Conservation (phyloP, 2,329 filamentous ascomycete genomes). For the Pezizomycotina sp. region DNA sequence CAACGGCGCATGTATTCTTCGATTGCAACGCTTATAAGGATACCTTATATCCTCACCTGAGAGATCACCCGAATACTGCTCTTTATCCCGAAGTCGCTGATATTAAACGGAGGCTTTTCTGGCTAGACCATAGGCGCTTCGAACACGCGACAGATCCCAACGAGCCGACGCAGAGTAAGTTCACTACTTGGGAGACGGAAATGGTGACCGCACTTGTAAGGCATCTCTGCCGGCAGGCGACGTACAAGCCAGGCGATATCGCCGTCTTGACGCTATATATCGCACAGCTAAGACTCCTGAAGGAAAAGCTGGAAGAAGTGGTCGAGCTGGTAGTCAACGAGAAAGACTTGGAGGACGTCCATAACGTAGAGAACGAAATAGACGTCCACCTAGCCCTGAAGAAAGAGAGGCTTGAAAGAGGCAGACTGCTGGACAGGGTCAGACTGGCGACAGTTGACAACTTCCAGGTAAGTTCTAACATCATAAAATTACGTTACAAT, state of each 20-base stretch:
- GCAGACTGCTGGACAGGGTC: slow-evolving; percentile 24
- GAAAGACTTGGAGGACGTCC: slow-evolving; percentile 25
- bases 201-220: slow-evolving; percentile 29
- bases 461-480: slow-evolving; percentile 14
- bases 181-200: slow-evolving; percentile 22
- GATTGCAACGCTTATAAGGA: slow-evolving; percentile 42
- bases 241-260: slow-evolving; percentile 44
- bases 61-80: slow-evolving; percentile 34
- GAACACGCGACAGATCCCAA: slow-evolving; percentile 31
- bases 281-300: slow-evolving; percentile 25
- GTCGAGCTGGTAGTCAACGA: slow-evolving; percentile 27
- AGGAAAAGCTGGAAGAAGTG: slow-evolving; percentile 23
- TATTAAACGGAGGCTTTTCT: slow-evolving; percentile 40
- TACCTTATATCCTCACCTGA: slow-evolving; percentile 41
- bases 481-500: not conserved
- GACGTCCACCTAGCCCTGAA: slow-evolving; percentile 41
- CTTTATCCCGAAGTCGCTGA: slow-evolving; percentile 37
- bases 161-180: slow-evolving; percentile 28
- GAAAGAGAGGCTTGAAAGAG: slow-evolving; percentile 22
- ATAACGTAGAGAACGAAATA: slow-evolving; percentile 42
- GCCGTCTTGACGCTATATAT: slow-evolving; percentile 49
- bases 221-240: slow-evolving; percentile 33
- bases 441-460: slow-evolving; percentile 26
- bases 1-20: slow-evolving; percentile 51
- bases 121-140: slow-evolving; percentile 41